Evolutionary conservation across 208 protist species (phyloP), one percentile per base, ranked within the genome.

Genomic region (Crithidia expoeki): DNA sequence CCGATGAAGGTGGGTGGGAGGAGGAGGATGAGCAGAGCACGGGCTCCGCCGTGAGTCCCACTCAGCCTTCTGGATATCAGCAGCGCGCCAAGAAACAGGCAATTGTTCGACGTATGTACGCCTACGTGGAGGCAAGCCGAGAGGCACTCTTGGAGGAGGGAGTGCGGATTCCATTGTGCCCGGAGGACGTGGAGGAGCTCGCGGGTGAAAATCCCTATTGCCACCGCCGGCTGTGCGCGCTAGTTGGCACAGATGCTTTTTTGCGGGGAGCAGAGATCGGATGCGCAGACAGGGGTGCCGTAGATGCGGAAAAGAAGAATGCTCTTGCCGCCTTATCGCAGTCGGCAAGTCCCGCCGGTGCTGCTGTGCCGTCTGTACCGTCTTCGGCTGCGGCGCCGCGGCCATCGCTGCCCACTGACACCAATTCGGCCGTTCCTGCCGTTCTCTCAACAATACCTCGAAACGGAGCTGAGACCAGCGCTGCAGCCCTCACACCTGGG

Each of bases 181-280:
- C 70, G 42, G 73, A 50, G 42, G 76, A 85, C 17, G 74, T 56
- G 28, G 74, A 80, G 25, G 64, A 69, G 55, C 57, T 76, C 21
- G 71, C 61, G 17, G 56, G 59, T 11, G 61, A 70, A 28, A 70
- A 61, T 38, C 74, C 69, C 25, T 86, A 87, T 32, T 64, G 76
- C 6, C 60, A 77, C 53, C 71, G 79, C 11, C 77, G 74, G 14
- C 74, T 84, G 42, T 78, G 89, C 52, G 76, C 80, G 23, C 67
- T 83, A 32, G 80, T 94, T 44, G 83, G 83, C 30, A 85, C 83
- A 6, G 51, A 72, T 12, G 60, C 56, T 2, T 94, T 94, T 67
- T 36, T 88, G 47, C 72, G 62, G 4, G 85, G 85, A 28, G 76
- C 83, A 1, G 88, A 84, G 53, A 68, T 74, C 27, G 88, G 88